phyloP scores from a whole-genome alignment of 2,329 filamentous ascomycete species.

The Shiraia sp. region DNA sequence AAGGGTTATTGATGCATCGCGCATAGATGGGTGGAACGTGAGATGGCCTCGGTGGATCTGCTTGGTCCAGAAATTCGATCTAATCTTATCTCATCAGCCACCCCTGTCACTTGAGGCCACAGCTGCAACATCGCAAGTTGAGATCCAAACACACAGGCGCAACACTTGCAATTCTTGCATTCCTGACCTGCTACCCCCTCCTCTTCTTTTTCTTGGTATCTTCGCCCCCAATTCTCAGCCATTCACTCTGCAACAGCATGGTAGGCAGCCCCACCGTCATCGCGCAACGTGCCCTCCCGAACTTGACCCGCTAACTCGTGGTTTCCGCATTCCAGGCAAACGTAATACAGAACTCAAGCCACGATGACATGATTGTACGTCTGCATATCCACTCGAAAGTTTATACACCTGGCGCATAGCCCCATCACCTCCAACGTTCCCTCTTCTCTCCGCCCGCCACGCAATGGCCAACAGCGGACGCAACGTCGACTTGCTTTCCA shows the following conservation, averaged over 20 bases:
- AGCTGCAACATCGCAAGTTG: constrained; percentile 31
- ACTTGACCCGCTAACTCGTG: constrained; percentile 35
- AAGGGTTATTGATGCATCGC: constrained; percentile 1
- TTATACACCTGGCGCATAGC: constrained; percentile 3
- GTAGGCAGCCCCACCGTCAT: constrained; percentile 18
- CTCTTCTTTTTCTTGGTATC: not conserved
- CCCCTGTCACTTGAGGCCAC: constrained; percentile 39
- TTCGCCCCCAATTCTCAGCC: not conserved
- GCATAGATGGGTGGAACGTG: not conserved
- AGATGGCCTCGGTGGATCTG: not conserved
- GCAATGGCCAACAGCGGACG: constrained; percentile 17
- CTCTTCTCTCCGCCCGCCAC: constrained; percentile 1
- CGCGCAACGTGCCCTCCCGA: constrained; percentile 23
- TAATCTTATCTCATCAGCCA: constrained; percentile 39
- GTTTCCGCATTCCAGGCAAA: constrained; percentile 60
- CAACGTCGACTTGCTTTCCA: constrained; percentile 31
- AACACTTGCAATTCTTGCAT: constrained; percentile 12
- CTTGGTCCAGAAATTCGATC: constrained; percentile 12
- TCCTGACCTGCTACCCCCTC: constrained; percentile 8
- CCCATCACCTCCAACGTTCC: not conserved
- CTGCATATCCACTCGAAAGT: constrained; percentile 4
- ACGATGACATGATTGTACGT: constrained; percentile 99
- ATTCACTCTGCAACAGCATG: constrained; percentile 17
- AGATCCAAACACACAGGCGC: constrained; percentile 24
- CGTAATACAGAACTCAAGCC: constrained; percentile 81